Percentiles rank a stretch among this genome's conserved stretches.
Evolutionary conservation across 495 filamentous ascomycete species (phyloP).

Genomic region (Acidiella bohemica): DNA sequence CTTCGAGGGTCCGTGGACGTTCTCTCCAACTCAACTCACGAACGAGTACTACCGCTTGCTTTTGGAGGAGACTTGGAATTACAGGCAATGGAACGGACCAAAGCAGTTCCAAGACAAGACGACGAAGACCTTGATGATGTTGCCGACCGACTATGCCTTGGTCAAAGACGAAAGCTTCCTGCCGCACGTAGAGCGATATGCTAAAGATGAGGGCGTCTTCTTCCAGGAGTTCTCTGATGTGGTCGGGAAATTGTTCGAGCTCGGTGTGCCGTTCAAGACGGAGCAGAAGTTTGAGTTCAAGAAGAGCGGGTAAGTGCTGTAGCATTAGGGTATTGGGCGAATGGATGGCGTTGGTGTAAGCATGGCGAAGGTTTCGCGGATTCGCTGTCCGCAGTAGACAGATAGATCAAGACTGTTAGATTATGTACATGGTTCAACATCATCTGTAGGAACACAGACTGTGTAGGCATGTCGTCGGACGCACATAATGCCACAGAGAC

Average conservation of each 20-base stretch:
- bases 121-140: constrained; percentile 89
- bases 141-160: constrained; percentile 81
- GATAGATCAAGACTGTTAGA: too few relatives aligned
- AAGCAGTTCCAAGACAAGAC: constrained; percentile 70
- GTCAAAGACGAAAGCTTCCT: constrained; percentile 81
- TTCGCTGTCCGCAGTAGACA: too few relatives aligned
- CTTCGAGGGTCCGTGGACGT: constrained; percentile 89
- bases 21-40: constrained; percentile 83
- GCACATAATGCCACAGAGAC: too few relatives aligned
- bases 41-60: constrained; percentile 91
- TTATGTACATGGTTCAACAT: too few relatives aligned
- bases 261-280: constrained; percentile 77
- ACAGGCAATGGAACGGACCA: constrained; percentile 88
- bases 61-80: constrained; percentile 81
- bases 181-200: constrained; percentile 76
- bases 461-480: too few relatives aligned
- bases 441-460: too few relatives aligned
- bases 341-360: too few relatives aligned
- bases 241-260: constrained; percentile 73
- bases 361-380: too few relatives aligned
- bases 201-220: constrained; percentile 80
- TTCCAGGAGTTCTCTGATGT: constrained; percentile 84
- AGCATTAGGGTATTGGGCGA: too few relatives aligned
- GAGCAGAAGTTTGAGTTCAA: constrained; percentile 66
- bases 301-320: constrained; percentile 35